phyloP scores from a whole-genome alignment of 208 protist species.

The Acanthamoeba castellanii region DNA sequence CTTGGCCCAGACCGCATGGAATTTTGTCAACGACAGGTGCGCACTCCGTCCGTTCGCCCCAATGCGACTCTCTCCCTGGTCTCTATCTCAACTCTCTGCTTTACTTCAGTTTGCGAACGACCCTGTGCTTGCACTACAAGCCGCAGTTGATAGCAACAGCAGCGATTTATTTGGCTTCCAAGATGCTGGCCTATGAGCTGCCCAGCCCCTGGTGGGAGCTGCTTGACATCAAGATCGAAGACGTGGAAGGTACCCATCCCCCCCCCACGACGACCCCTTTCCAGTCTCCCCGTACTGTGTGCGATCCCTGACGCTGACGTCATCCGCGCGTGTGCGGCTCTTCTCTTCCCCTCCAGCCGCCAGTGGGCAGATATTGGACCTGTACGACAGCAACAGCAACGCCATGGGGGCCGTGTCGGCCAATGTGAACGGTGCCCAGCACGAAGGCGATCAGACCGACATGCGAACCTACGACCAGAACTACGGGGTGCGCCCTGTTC shows the following conservation, averaged over 20 bases:
- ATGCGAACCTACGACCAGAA: constrained; percentile 58
- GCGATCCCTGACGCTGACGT: not conserved
- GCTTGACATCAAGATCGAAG: constrained; percentile 78
- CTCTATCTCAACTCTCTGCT: not conserved
- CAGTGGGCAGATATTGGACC: constrained; percentile 81
- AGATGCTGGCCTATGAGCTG: constrained; percentile 72
- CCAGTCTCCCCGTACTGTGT: too few relatives aligned
- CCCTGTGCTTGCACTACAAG: constrained; percentile 87
- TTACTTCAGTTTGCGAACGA: constrained; percentile 82
- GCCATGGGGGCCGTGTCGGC: constrained; percentile 1
- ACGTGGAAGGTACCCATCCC: constrained; percentile 39
- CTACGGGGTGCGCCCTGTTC: not conserved
- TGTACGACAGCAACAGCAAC: constrained; percentile 76
- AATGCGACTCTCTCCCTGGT: not conserved
- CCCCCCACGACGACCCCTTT: not conserved
- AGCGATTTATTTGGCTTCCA: constrained; percentile 84
- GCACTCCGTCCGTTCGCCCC: not conserved
- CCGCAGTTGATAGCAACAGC: constrained; percentile 85
- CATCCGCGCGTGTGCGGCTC: too few relatives aligned
- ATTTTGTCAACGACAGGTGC: constrained; percentile 90
- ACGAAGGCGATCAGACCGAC: constrained; percentile 54
- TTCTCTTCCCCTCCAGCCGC: constrained; percentile 34
- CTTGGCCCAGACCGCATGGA: constrained; percentile 89
- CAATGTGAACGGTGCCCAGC: not conserved
- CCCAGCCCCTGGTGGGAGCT: constrained; percentile 83